Conservation (phyloP, 225 moss, liverwort and hornwort genomes). For the Rhytidiadelphus loreus region DNA sequence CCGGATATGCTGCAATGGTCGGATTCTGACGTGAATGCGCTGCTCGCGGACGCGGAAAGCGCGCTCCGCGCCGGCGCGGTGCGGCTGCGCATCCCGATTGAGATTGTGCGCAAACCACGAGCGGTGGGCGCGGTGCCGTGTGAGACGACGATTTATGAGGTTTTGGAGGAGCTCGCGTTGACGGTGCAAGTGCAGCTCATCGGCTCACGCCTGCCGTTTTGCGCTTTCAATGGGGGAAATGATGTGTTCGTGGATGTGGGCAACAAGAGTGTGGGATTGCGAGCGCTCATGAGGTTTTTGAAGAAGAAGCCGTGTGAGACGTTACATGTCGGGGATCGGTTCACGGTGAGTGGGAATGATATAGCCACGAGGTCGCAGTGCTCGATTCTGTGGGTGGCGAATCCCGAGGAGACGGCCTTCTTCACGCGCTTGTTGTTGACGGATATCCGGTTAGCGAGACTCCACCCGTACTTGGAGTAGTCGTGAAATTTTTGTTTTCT, state of each 20-base stretch:
- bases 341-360: constrained; percentile 87
- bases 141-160: constrained; percentile 89
- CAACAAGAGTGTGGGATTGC: constrained; percentile 79
- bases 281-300: constrained; percentile 77
- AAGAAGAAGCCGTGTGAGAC: constrained; percentile 63
- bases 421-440: constrained; percentile 68
- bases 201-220: constrained; percentile 67
- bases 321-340: constrained; percentile 81
- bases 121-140: constrained; percentile 82
- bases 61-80: constrained; percentile 65
- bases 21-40: constrained; percentile 42
- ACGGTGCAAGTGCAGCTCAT: constrained; percentile 83
- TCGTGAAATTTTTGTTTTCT: background rate
- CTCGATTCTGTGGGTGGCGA: constrained; percentile 94
- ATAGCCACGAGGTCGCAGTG: constrained; percentile 86
- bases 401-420: constrained; percentile 94
- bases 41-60: constrained; percentile 64
- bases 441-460: constrained; percentile 55
- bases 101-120: constrained; percentile 70
- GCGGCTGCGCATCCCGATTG: constrained; percentile 52
- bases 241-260: constrained; percentile 65
- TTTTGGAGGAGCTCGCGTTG: constrained; percentile 85
- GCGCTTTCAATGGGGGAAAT: constrained; percentile 90
- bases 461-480: constrained; percentile 63
- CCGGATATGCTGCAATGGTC: constrained; percentile 75